phyloP scores from a whole-genome alignment of 495 filamentous ascomycete genomes.

The Neurospora sp. region DNA sequence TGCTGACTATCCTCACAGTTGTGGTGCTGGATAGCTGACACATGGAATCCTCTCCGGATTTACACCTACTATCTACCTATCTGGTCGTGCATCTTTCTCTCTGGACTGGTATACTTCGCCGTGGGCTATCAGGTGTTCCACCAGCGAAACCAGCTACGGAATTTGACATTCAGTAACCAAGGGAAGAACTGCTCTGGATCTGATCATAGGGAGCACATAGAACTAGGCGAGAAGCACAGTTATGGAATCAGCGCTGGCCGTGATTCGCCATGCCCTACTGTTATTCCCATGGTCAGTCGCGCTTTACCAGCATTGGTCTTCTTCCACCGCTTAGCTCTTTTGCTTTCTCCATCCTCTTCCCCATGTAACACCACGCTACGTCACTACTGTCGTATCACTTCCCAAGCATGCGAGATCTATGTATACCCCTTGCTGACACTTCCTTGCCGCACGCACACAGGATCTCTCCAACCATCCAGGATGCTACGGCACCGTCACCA shows the following conservation, averaged over 20 bases:
- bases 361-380: conserved; percentile 4
- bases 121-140: conserved; percentile 62
- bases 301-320: not conserved
- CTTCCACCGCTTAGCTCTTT: not conserved
- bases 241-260: not conserved
- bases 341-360: not conserved
- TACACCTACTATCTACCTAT: conserved; percentile 73
- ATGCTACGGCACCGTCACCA: conserved; percentile 26
- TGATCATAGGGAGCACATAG: conserved; percentile 8
- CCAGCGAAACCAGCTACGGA: conserved; percentile 43
- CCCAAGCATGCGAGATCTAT: not conserved
- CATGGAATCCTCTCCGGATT: conserved; percentile 64
- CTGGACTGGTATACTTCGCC: conserved; percentile 59
- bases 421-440: not conserved
- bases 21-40: conserved; percentile 74
- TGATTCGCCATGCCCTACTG: not conserved
- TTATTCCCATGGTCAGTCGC: not conserved
- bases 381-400: not conserved
- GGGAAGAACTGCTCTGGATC: conserved; percentile 15
- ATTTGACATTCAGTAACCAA: conserved; percentile 34
- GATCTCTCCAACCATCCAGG: conserved; percentile 4
- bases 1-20: conserved; percentile 30
- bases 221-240: not conserved
- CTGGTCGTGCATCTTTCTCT: conserved; percentile 67
- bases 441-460: not conserved